Base-by-base conservation (phyloP, 139 green algal genomes). In the Pleodorina starrii region DNA sequence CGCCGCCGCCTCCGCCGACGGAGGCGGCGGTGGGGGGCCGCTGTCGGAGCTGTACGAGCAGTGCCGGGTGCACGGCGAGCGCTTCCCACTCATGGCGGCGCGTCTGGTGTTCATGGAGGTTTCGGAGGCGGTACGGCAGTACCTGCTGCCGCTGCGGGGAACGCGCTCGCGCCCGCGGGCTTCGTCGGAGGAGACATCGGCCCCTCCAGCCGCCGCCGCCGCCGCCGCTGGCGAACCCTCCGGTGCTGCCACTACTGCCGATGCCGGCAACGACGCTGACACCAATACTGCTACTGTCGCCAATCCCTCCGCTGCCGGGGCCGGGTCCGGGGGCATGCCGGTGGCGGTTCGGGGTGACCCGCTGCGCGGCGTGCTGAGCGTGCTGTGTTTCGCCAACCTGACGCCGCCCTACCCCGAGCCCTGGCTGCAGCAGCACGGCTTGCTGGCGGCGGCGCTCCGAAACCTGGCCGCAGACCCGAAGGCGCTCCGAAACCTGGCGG, bases 341-440 rank as follows among this genome's bases (percentile, higher is more conserved):
- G n/a, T 25, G 29, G 54, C 54, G 54, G 54, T 10, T 32, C 50
- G 57, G 11, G 83, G 83, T 36, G 83, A 88, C 46, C 46, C 73
- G n/a, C 48, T 90, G 35, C 44, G 63, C 16, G 54, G 75, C 72
- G 43, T 96, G 63, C 66, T n/a, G n/a, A n/a, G 74, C 50, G 86
- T 91, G 66, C 90, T 96, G 57, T 96, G 94, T 60, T 94, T 87
- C 44, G 94, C 93, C 59, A 94, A 93, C 43, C 57, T 94, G 21
- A 29, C 85, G 0, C 54, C 74, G 19, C 89, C 86, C 1, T 90
- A 90, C 21, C 92, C 89, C 5, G n/a, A 81, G 23, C 59, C 87
- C 0, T 96, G 94, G 94, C 42, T 80, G 32, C 59, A 83, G 27
- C 50, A 89, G 38, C 88, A 96, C 75, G 40, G 35, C 23, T 54